A percentile compares a stretch with the other conserved stretches of the same genome.
phyloP scores from a whole-genome alignment of 306 rosid species.

The Dalbergia oliveri region DNA sequence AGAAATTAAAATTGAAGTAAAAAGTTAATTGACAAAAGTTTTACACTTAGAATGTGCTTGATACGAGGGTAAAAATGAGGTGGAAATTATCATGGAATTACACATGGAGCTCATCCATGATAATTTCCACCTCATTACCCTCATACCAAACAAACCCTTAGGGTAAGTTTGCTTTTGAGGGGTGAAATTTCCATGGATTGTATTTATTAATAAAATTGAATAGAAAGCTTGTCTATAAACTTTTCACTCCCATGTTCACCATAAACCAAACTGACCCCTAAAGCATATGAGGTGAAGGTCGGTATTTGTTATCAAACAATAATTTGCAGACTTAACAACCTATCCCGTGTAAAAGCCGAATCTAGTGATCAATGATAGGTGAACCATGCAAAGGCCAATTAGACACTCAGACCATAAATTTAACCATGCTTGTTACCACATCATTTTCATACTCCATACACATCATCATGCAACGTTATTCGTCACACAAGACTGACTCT shows the following conservation, averaged over 20 bases:
- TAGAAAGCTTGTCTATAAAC: too few relatives aligned
- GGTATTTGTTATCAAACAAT: background rate
- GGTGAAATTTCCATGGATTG: too few relatives aligned
- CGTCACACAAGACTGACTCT: background rate
- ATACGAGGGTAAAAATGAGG: too few relatives aligned
- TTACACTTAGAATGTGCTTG: background rate
- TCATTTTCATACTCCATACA: background rate
- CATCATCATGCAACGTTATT: background rate
- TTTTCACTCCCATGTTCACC: too few relatives aligned
- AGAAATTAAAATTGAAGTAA: background rate
- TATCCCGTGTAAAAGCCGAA: background rate
- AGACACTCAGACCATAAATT: background rate
- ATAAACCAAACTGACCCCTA: too few relatives aligned
- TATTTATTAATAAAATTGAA: too few relatives aligned
- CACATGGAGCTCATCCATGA: too few relatives aligned
- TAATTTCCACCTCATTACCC: too few relatives aligned
- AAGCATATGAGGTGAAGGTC: slow-evolving; percentile 3
- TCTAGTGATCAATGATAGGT: background rate
- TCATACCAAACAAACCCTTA: too few relatives aligned
- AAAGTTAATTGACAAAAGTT: slow-evolving; percentile 16
- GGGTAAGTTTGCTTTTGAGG: too few relatives aligned
- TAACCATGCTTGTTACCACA: background rate
- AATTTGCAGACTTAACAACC: background rate
- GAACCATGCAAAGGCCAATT: background rate
- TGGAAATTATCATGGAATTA: too few relatives aligned